Evolutionary conservation across 2,329 filamentous ascomycete species (phyloP).

Genomic region (Beauveria varroae): DNA sequence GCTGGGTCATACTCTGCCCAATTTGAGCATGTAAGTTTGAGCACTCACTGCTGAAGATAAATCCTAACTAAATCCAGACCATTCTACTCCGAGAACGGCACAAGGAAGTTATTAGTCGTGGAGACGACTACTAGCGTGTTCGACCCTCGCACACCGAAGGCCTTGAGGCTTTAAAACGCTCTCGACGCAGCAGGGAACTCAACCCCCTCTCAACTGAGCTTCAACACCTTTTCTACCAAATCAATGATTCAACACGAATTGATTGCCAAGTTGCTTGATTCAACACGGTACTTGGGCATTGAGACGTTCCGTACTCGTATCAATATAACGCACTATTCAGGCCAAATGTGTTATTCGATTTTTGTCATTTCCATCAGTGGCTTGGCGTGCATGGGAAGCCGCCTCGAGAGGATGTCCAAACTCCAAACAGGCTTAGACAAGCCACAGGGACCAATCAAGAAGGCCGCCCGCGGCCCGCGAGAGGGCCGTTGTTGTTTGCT

Average conservation of each 20-base stretch:
- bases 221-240: background rate
- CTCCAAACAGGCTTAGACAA: background rate
- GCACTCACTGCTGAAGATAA: background rate
- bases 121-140: conserved; percentile 39
- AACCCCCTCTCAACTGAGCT: background rate
- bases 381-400: too few species aligned
- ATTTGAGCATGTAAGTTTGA: conserved; percentile 46
- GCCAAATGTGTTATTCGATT: too few species aligned
- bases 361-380: too few species aligned
- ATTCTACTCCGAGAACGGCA: conserved; percentile 34
- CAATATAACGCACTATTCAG: too few species aligned
- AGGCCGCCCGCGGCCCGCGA: background rate
- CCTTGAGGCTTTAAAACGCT: background rate
- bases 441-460: background rate
- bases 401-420: background rate
- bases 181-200: background rate
- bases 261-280: too few species aligned
- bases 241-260: too few species aligned
- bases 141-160: background rate
- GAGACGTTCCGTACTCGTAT: too few species aligned
- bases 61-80: conserved; percentile 28
- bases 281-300: too few species aligned
- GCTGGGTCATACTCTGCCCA: conserved; percentile 57
- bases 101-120: conserved; percentile 47
- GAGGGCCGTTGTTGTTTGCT: conserved; percentile 2